Base-by-base conservation (phyloP, 2,329 filamentous ascomycete species). In the Ceratocystis diversiconidia region DNA sequence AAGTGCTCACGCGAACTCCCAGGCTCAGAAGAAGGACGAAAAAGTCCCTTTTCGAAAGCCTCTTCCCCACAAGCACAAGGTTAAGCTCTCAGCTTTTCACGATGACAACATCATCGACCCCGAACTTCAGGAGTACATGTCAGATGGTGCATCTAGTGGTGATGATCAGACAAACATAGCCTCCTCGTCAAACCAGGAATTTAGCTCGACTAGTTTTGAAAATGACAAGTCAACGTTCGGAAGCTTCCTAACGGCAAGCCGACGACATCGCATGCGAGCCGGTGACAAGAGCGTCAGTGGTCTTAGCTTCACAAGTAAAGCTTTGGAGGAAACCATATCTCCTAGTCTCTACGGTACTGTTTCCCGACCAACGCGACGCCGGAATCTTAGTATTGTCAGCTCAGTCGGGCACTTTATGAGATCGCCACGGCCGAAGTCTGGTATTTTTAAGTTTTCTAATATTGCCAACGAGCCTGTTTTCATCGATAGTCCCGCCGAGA, bases 51-150 rank as follows among this genome's bases (percentile, higher is more conserved):
- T 67, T 57, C 62, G 66, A n/a, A 64, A 41, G 41, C 66, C 32
- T 3, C 94, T 0, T 97, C 97, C 70, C 90, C 91, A 65, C 88
- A 87, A 67, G 80, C 85, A 10, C 78, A 87, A 85, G 69, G 78
- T 84, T 6, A 84, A 85, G 52, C 81, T 96, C 44, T 87, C 92
- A 17, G 91, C 91, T n/a, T 97, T 99, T 71, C 94, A 99, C 73
- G 91, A 94, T 72, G 94, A 99, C 77, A 97, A 94, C 72, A 96
- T 99, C 70, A 97, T 99, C 70, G 94, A 99, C 73, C 94, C 94
- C 1, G 94, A 99, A 72, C 79, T 99, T 64, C 92, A 92, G 4
- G 89, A 90, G 43, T 99, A 95, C 75, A 88, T 99, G 80, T 99
- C 94, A 5, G 94, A 99, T 73, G 91, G 89, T 61, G 22, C 50